Conservation (phyloP, 2,329 filamentous ascomycete genomes). For the Erysiphe pulchra region DNA sequence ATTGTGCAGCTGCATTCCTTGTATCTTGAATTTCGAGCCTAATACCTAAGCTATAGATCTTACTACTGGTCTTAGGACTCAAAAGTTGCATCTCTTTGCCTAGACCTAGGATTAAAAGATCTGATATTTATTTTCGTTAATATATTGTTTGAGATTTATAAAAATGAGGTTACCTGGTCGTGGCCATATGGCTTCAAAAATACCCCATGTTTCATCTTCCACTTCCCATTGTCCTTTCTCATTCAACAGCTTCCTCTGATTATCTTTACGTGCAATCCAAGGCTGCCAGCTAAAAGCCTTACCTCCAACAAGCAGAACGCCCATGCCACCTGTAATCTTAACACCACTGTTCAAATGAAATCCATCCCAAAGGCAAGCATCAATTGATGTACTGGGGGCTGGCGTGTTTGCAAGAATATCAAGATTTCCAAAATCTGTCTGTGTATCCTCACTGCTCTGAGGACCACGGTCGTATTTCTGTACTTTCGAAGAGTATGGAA, state of each 20-base stretch:
- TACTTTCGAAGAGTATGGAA: conserved; percentile 7
- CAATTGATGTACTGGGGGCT: conserved; percentile 56
- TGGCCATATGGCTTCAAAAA: conserved; percentile 61
- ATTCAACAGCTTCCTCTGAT: conserved; percentile 33
- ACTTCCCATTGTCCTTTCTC: conserved; percentile 62
- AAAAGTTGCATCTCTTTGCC: conserved; percentile 53
- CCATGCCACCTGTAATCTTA: conserved; percentile 40
- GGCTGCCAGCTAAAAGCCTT: conserved; percentile 79
- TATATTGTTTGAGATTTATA: too few relatives aligned
- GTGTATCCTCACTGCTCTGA: conserved; percentile 31
- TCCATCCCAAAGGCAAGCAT: conserved; percentile 57
- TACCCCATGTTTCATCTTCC: conserved; percentile 39
- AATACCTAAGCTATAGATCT: conserved; percentile 56
- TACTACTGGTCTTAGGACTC: conserved; percentile 43
- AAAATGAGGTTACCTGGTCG: conserved; percentile 43
- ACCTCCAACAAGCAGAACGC: conserved; percentile 56
- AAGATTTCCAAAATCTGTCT: conserved; percentile 45
- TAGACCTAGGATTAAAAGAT: conserved; percentile 72
- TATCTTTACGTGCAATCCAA: conserved; percentile 27
- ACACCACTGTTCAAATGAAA: conserved; percentile 70
- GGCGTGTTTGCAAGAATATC: conserved; percentile 58
- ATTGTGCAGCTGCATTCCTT: conserved; percentile 78
- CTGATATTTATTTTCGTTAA: conserved; percentile 18
- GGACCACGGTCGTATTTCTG: conserved; percentile 31
- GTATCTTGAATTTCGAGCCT: conserved; percentile 78